Base-by-base conservation (phyloP, 345 rosid genomes). In the Pugionium dolabratum region DNA sequence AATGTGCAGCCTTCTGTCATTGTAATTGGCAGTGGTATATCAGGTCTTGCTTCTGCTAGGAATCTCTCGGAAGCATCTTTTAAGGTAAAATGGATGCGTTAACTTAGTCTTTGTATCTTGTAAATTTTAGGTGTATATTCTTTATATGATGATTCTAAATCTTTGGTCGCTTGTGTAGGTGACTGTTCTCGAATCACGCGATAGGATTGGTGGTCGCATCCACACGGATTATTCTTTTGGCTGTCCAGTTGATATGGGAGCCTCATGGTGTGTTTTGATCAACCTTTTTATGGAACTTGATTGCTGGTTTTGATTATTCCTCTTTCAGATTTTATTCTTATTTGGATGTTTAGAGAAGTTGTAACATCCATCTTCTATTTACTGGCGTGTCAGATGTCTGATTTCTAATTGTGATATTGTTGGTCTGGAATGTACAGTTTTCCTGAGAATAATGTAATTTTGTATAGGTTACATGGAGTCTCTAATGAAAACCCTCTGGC, bases 401-500 rank as follows among this genome's bases (percentile, higher is more conserved):
- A 36, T 36, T 9, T 18, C 18, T 18, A 18, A 18, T 18, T 36
- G 28, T 47, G 10, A 6, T 26, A 47, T 35, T 61, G 54, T 46
- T 43, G 39, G 4, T 31, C 2, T 36, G 10, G 36, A 28, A 39
- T n/a, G 2, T 3, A 3, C 0, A 35, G 35, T 61, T 48, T 1
- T 62, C 4, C 3, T 27, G 29, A 37, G 57, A 29, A 50, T 11
- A 36, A 27, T 63, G 34, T 9, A 7, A 32, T 1, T 25, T 57
- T 10, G 42, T 62, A 0, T 82, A 90, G 97, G 97, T 79, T 91
- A 68, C 97, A 88, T 75, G 97, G 97, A 59, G 96, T 85, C 49
- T 91, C 93, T 69, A 78, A 88, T 59, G 96, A 91, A 79, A 91
- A 91, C 75, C 97, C 97, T 3, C 77, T 91, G 79, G 97, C 95